A percentile compares a stretch with the other conserved stretches of the same genome.
Conservation (phyloP, 1,284 basidiomycete genomes). For the Inonotus obliquus region DNA sequence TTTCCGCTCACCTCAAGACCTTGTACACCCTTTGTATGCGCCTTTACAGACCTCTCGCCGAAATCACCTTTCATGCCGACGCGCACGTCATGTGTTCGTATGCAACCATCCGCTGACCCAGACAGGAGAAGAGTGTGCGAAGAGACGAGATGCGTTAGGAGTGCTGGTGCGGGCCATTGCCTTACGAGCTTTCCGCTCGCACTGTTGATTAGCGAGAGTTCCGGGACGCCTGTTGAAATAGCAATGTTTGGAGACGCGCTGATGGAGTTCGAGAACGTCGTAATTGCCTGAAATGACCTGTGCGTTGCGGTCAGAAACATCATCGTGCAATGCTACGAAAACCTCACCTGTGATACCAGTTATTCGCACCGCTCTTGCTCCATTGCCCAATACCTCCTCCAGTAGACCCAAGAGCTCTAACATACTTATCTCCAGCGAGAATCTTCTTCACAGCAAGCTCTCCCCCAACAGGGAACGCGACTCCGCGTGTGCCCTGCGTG, state of each 20-base stretch:
- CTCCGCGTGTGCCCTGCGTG: constrained; percentile 60
- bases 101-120: constrained; percentile 78
- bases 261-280: constrained; percentile 55
- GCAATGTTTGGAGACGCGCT: constrained; percentile 54
- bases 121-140: constrained; percentile 66
- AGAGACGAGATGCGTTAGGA: constrained; percentile 61
- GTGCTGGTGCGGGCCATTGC: constrained; percentile 49
- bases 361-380: constrained; percentile 78
- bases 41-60: constrained; percentile 49
- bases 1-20: constrained; percentile 79
- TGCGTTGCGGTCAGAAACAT: constrained; percentile 10
- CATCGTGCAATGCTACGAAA: constrained; percentile 5
- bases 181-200: constrained; percentile 68
- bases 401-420: constrained; percentile 56
- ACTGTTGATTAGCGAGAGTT: constrained; percentile 70
- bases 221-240: constrained; percentile 56
- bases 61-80: constrained; percentile 49
- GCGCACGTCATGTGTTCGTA: constrained; percentile 84
- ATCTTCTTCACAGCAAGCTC: constrained; percentile 66
- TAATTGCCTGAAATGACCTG: constrained; percentile 42
- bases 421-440: constrained; percentile 67
- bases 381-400: constrained; percentile 67
- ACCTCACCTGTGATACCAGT: constrained; percentile 67
- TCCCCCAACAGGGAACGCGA: constrained; percentile 73
- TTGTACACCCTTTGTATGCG: constrained; percentile 78